Evolutionary conservation across 352 stramenopile genomes (phyloP), one percentile per base, ranked within the genome.

Genomic region (Blastocystis sp.): DNA sequence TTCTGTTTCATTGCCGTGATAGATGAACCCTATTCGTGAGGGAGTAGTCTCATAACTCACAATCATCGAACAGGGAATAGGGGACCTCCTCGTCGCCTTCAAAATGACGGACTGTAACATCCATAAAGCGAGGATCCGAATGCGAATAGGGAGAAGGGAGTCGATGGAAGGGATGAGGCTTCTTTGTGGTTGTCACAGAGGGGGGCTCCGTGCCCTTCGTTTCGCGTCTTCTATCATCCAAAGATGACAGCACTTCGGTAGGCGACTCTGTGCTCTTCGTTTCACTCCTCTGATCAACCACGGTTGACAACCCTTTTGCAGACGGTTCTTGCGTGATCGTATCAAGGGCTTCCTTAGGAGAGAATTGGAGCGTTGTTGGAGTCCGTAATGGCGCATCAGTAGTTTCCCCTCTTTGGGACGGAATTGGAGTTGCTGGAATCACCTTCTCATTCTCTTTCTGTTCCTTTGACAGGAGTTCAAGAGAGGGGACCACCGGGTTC

Each of bases 11-110:
- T 67, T 85, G 35, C 74, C 74, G 19, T 66, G 12, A n/a, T 69
- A 85, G 35, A 85, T 69, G 33, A 24, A 37, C n/a, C 33, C 74
- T 85, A 69, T 4, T 2, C 6, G 29, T 67, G 19, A 85, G n/a
- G 6, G 26, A 21, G 51, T 3, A 45, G 16, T 12, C 0, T 29
- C 12, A 37, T 29, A 35, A n/a, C 39, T 2, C 66, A 85, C 74
- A 37, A 60, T 85, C 45, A 24, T 62, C 29, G 61, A 69, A 85
- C 19, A 60, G 74, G 24, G 74, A 85, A 45, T 55, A 85, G 13
- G 33, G 26, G 9, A 29, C 24, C 60, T 85, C 33, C 21, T 67
- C 51, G 3, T 12, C 26, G n/a, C 74, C 74, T 24, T 6, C 61
- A 37, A 70, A 85, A 24, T 26, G 74, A 1, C 74, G 45, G 29